A percentile compares a stretch with the other conserved stretches of the same genome.
phyloP scores from a whole-genome alignment of 1,139 yeast genomes.

The Candida sp. region DNA sequence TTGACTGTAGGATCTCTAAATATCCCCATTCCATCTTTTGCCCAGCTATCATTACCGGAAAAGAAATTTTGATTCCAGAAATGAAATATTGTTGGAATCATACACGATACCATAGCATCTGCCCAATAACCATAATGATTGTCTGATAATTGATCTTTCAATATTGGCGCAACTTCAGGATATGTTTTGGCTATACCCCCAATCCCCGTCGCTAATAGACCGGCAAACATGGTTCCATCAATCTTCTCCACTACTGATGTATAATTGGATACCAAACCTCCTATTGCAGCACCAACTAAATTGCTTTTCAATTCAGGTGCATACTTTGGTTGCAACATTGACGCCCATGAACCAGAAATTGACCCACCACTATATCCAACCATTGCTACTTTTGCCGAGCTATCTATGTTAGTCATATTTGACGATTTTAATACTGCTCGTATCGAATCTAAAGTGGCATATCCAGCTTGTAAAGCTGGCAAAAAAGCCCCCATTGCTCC shows the following conservation, averaged over 20 bases:
- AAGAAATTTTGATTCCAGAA: not conserved
- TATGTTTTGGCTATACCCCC: constrained; percentile 14
- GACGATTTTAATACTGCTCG: constrained; percentile 19
- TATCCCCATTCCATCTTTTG: constrained; percentile 12
- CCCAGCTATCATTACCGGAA: constrained; percentile 13
- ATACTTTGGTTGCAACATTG: constrained; percentile 26
- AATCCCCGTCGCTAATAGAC: constrained; percentile 18
- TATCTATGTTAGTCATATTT: constrained; percentile 19
- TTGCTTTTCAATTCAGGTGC: constrained; percentile 25
- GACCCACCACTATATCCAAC: constrained; percentile 41
- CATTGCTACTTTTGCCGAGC: constrained; percentile 20
- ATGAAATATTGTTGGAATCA: not conserved
- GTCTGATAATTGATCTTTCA: constrained; percentile 1
- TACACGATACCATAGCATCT: not conserved
- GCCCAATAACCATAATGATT: constrained; percentile 1
- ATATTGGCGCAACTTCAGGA: constrained; percentile 7
- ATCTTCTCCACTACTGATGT: constrained; percentile 14
- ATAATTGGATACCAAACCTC: constrained; percentile 27
- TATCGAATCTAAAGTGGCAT: constrained; percentile 24
- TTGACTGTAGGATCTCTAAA: constrained; percentile 9
- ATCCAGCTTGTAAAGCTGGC: constrained; percentile 26
- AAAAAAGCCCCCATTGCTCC: constrained; percentile 26
- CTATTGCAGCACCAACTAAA: constrained; percentile 30
- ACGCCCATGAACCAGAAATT: constrained; percentile 32
- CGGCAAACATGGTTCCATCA: constrained; percentile 20